Conservation (phyloP, 2,329 filamentous ascomycete species). For the Blastomyces emzantsi region DNA sequence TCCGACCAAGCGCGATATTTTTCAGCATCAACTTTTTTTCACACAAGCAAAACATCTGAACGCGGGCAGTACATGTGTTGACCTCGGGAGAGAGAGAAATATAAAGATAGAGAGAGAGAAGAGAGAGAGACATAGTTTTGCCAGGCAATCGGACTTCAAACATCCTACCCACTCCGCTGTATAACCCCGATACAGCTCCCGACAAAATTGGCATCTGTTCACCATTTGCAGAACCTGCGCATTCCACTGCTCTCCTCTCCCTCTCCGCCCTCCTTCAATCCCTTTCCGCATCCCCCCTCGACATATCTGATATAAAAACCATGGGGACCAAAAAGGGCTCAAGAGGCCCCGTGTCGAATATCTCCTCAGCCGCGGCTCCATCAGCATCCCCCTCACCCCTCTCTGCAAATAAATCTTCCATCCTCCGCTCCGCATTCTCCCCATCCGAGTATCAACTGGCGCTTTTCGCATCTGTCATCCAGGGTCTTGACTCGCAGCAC, state of each 20-base stretch:
- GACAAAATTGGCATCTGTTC: neutral
- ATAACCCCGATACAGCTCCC: neutral
- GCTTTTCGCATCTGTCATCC: slow-evolving; percentile 46
- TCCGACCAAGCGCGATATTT: neutral
- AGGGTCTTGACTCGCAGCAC: slow-evolving; percentile 45
- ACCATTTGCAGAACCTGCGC: neutral
- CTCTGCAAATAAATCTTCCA: slow-evolving; percentile 38
- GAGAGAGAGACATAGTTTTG: neutral
- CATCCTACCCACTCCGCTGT: neutral
- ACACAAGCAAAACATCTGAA: slow-evolving; percentile 3
- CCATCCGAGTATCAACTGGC: slow-evolving; percentile 44
- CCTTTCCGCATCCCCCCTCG: neutral
- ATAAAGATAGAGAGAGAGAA: neutral
- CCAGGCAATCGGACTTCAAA: neutral
- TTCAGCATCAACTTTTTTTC: slow-evolving; percentile 10
- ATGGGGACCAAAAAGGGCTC: slow-evolving; percentile 41
- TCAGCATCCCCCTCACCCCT: slow-evolving; percentile 26
- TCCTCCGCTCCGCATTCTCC: slow-evolving; percentile 43
- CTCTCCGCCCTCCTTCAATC: neutral
- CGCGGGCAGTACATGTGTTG: neutral
- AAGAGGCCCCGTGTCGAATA: slow-evolving; percentile 36
- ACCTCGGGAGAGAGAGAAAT: neutral
- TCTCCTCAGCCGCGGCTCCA: slow-evolving; percentile 35
- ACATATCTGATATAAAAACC: slow-evolving; percentile 17
- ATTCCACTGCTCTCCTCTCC: neutral